phyloP scores from a whole-genome alignment of 768 basidiomycete species.

The Cyclocybe cylindracea region DNA sequence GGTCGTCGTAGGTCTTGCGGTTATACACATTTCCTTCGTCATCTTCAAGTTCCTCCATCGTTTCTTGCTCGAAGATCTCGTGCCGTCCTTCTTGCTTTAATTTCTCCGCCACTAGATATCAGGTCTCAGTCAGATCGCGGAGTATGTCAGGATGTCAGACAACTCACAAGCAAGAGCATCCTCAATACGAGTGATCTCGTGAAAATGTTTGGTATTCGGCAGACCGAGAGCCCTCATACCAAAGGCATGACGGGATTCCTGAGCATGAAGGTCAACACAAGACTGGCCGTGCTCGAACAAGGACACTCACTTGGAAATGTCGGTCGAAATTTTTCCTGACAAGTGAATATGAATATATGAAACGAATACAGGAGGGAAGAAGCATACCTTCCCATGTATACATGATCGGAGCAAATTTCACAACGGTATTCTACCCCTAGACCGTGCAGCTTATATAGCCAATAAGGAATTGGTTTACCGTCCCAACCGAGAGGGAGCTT shows the following conservation, averaged over 20 bases:
- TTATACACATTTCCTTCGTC: conserved; percentile 99
- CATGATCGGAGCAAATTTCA: conserved; percentile 95
- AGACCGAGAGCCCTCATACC: conserved; percentile 97
- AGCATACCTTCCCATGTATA: conserved; percentile 90
- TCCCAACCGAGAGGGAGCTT: conserved; percentile 98
- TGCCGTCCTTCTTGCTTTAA: conserved; percentile 95
- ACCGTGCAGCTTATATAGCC: conserved; percentile 97
- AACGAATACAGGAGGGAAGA: conserved; percentile 4
- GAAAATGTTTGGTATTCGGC: conserved; percentile 98
- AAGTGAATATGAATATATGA: conserved; percentile 8
- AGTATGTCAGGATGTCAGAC: background rate
- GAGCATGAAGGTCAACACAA: conserved; percentile 19
- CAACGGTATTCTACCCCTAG: conserved; percentile 97
- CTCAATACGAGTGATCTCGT: conserved; percentile 96
- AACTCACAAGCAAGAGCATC: conserved; percentile 91
- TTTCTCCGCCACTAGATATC: conserved; percentile 84
- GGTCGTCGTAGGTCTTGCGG: conserved; percentile 95
- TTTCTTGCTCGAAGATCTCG: conserved; percentile 91
- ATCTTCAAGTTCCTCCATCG: conserved; percentile 98
- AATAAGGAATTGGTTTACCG: conserved; percentile 98
- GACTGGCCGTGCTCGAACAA: background rate
- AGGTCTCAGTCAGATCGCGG: background rate
- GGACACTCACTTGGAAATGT: conserved; percentile 77
- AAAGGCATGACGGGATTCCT: conserved; percentile 96
- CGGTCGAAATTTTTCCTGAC: conserved; percentile 89